phyloP scores from a whole-genome alignment of 768 basidiomycete genomes.

The Cystofilobasidium macerans region DNA sequence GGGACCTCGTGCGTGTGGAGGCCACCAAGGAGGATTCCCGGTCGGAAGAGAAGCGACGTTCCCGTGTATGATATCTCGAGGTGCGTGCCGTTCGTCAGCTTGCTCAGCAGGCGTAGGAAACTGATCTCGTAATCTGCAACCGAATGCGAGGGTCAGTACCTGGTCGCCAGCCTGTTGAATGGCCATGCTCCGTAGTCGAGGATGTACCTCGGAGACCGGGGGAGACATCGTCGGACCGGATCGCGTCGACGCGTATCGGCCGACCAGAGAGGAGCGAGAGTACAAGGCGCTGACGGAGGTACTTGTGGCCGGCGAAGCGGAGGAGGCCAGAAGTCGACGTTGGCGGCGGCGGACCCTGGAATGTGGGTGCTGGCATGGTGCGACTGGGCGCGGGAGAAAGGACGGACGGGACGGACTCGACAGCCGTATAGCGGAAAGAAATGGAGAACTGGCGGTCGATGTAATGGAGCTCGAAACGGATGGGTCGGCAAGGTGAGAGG shows the following conservation, averaged over 20 bases:
- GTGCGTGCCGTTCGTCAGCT: constrained; percentile 81
- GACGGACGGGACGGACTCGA: too few species aligned
- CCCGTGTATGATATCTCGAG: constrained; percentile 96
- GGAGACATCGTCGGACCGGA: constrained; percentile 83
- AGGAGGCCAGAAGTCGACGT: constrained; percentile 12
- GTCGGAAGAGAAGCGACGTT: constrained; percentile 82
- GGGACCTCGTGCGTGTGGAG: constrained; percentile 74
- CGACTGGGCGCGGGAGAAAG: too few species aligned
- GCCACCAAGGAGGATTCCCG: constrained; percentile 82
- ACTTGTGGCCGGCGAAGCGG: constrained; percentile 54
- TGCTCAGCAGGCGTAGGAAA: constrained; percentile 73
- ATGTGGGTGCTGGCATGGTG: background rate
- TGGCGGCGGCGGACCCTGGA: constrained; percentile 2
- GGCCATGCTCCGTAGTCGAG: too few species aligned
- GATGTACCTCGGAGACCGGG: constrained; percentile 75
- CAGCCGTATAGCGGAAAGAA: too few species aligned
- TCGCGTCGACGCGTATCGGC: constrained; percentile 69
- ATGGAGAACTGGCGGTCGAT: too few species aligned
- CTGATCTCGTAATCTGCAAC: constrained; percentile 82
- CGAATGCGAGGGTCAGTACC: background rate
- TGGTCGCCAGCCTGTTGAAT: background rate
- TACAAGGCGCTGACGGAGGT: constrained; percentile 72
- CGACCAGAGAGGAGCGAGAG: constrained; percentile 84
- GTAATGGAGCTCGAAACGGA: too few species aligned
- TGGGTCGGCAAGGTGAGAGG: too few species aligned